phyloP scores from a whole-genome alignment of 139 green algal species.

The Closterium sp. region DNA sequence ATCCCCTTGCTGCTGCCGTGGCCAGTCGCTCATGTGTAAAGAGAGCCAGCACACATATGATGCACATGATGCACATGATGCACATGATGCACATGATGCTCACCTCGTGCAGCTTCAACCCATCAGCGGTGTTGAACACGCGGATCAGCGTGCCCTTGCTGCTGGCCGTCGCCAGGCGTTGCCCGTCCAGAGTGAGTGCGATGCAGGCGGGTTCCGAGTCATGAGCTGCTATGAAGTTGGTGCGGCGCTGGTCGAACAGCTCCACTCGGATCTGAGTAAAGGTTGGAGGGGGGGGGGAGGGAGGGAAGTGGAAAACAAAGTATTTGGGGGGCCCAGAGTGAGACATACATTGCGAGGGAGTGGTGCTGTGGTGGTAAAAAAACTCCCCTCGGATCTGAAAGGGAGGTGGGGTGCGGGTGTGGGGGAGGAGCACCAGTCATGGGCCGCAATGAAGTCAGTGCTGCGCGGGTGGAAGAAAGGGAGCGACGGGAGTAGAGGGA shows the following conservation, averaged over 20 bases:
- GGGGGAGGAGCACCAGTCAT: too few species aligned
- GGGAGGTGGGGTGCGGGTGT: too few species aligned
- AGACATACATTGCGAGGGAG: too few species aligned
- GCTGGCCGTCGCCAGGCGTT: conserved; percentile 83
- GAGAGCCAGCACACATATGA: not conserved
- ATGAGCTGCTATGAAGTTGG: conserved; percentile 88
- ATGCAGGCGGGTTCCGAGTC: conserved; percentile 73
- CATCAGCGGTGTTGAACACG: conserved; percentile 83
- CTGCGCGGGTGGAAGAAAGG: too few species aligned
- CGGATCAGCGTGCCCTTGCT: conserved; percentile 88
- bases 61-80: not conserved
- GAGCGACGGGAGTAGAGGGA: too few species aligned
- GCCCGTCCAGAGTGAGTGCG: conserved; percentile 75
- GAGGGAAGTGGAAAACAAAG: not conserved
- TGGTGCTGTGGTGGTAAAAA: too few species aligned
- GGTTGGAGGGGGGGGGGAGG: not conserved
- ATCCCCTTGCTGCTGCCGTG: conserved; percentile 88
- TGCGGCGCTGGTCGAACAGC: conserved; percentile 85
- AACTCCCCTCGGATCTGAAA: too few species aligned
- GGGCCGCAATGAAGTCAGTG: not conserved
- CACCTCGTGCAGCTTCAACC: conserved; percentile 58
- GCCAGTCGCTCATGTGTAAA: conserved; percentile 70
- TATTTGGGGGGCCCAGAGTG: conserved; percentile 43
- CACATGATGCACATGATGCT: not conserved
- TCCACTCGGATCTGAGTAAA: conserved; percentile 82